Conservation (phyloP, 192 early-diverging fungal genomes). For the Gonapodya sp. region DNA sequence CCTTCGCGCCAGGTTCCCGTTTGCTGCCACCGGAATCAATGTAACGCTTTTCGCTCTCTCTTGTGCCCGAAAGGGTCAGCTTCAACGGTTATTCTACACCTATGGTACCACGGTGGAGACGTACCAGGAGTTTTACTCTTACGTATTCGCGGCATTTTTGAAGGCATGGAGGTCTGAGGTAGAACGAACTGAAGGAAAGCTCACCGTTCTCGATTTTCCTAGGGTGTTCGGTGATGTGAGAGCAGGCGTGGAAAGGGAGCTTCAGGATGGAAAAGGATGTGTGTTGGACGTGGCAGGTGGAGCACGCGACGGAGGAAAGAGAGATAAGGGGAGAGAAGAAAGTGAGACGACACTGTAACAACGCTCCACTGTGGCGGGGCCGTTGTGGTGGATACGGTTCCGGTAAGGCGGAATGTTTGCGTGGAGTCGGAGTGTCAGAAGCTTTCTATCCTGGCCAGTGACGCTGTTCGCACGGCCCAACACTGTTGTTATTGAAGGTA, state of each 20-base stretch:
- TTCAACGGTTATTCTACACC: constrained; percentile 54
- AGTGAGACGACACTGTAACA: neutral
- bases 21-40: constrained; percentile 72
- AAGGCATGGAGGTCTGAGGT: neutral
- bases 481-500: too few relatives aligned
- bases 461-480: too few relatives aligned
- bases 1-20: constrained; percentile 47
- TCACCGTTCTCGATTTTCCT: neutral
- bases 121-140: constrained; percentile 61
- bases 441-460: too few relatives aligned
- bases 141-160: neutral
- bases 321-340: neutral
- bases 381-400: too few relatives aligned
- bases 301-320: too few relatives aligned
- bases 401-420: too few relatives aligned
- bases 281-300: neutral
- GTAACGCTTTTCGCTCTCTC: constrained; percentile 57
- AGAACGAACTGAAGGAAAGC: neutral
- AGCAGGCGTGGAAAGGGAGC: neutral
- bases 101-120: constrained; percentile 41
- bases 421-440: too few relatives aligned
- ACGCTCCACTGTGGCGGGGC: neutral
- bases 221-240: neutral
- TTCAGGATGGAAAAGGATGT: neutral
- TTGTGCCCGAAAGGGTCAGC: constrained; percentile 43